Evolutionary conservation across 768 basidiomycete species (phyloP).

Genomic region (Tricholoma terreum): DNA sequence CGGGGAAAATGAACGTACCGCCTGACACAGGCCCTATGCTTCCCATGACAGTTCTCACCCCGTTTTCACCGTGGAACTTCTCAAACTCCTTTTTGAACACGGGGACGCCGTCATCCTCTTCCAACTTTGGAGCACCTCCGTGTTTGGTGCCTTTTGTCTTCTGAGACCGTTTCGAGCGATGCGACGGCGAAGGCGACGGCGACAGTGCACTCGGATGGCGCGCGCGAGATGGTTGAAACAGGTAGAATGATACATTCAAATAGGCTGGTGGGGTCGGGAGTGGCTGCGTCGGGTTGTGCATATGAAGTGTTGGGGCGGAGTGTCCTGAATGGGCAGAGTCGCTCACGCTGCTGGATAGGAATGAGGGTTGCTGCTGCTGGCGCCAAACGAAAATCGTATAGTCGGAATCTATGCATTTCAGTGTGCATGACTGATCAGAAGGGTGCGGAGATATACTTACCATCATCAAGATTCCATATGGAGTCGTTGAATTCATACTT

Average conservation of each 20-base stretch:
- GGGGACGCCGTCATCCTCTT: conserved; percentile 49
- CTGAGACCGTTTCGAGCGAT: conserved; percentile 36
- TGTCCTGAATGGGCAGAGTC: conserved; percentile 22
- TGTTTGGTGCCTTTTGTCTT: conserved; percentile 39
- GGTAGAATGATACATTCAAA: conserved; percentile 67
- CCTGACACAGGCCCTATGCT: conserved; percentile 87
- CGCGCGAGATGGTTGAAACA: conserved; percentile 50
- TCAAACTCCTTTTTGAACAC: conserved; percentile 75
- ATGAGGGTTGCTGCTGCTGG: conserved; percentile 40
- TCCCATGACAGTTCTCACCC: conserved; percentile 89
- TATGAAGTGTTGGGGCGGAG: conserved; percentile 53
- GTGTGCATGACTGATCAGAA: background rate
- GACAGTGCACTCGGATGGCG: conserved; percentile 23
- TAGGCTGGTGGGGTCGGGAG: conserved; percentile 64
- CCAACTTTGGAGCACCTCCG: conserved; percentile 20
- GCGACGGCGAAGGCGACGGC: conserved; percentile 35
- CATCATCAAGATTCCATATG: conserved; percentile 89
- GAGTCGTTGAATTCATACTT: conserved; percentile 82
- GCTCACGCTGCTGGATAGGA: conserved; percentile 19
- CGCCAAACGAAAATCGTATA: conserved; percentile 86
- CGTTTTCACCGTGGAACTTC: conserved; percentile 86
- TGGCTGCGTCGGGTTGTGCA: conserved; percentile 57
- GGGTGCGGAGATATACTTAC: conserved; percentile 36
- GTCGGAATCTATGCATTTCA: conserved; percentile 58
- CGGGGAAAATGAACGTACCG: conserved; percentile 45